Evolutionary conservation across 2,329 filamentous ascomycete genomes (phyloP), one percentile per base, ranked within the genome.

Genomic region (Venturia aucupariae): DNA sequence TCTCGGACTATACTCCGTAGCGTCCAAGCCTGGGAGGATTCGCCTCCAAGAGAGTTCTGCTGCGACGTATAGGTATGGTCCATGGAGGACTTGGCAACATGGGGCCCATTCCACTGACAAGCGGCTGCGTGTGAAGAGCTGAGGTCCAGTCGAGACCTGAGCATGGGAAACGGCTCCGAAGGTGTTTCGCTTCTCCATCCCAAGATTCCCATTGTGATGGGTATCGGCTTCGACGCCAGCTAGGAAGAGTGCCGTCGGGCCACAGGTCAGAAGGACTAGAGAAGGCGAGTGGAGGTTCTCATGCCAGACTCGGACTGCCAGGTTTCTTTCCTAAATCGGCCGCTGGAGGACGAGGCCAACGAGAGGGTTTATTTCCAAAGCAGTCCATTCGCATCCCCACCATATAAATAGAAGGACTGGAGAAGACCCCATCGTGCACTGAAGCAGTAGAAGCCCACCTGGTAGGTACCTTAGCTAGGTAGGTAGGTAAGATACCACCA

Each of bases 1-100:
- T n/a, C 15, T 35, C 51, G 51, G 51, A 57, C 17, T 57, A 2
- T 57, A 57, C 51, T 57, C 51, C 51, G 51, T 57, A 57, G 51
- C 51, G 30, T 57, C 11, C 30, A 35, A 13, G 35, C 3, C 10
- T 30, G 30, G 46, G 6, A 11, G 48, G 27, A 35, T 32, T 22
- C 48, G n/a, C 24, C 48, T 35, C 27, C 48, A 5, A 30, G 15
- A 30, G 7, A 15, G 7, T 17, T 35, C n/a, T 30, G 5, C 5
- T n/a, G 51, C 17, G n/a, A n/a, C 35, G 51, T 57, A 7, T 55
- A 4, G 32, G 32, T 38, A 22, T 57, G 51, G 30, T 57, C 51
- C 35, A 32, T 35, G 15, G 15, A 35, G 24, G 30, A n/a, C 15
- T 35, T 38, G 5, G 4, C 51, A 22, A 30, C n/a, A 19, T 35